These are phyloP conservation scores for Trypanosoma mega DNA, from an alignment of 208 protist species.

Conservation along the genomic window DNA sequence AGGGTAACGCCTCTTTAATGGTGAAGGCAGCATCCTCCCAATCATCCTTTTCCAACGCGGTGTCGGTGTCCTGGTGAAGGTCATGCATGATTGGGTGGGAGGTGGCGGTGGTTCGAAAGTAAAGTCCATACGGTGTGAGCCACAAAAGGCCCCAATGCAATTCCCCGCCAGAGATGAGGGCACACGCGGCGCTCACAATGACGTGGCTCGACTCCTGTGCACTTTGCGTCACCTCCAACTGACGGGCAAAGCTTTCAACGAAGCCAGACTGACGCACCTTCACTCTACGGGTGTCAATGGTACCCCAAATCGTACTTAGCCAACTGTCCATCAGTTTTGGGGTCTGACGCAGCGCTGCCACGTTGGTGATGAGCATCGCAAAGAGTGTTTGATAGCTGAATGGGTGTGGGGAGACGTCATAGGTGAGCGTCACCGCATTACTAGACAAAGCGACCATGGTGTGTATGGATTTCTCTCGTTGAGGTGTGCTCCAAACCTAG, in stretches of 20 bases:
- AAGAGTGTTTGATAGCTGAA: constrained; percentile 31
- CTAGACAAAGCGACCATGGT: neutral
- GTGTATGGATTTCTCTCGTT: too few species aligned
- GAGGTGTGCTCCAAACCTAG: too few species aligned
- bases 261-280: constrained; percentile 37
- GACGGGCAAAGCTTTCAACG: constrained; percentile 40
- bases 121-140: constrained; percentile 48
- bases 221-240: constrained; percentile 41
- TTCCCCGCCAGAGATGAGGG: constrained; percentile 40
- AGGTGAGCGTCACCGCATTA: constrained; percentile 51
- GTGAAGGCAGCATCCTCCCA: constrained; percentile 6
- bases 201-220: constrained; percentile 32
- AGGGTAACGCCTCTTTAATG: constrained; percentile 49
- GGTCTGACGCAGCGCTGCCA: neutral
- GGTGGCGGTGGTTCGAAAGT: constrained; percentile 26
- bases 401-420: constrained; percentile 48
- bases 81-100: neutral
- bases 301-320: neutral
- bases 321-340: neutral
- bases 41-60: neutral
- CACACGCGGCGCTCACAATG: constrained; percentile 48
- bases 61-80: neutral
- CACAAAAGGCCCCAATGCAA: constrained; percentile 37
- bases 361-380: constrained; percentile 27
- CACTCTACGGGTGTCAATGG: constrained; percentile 3